These are phyloP conservation scores for Posidonia oceanica DNA, from an alignment of 116 monocot species.

Conservation along the genomic window DNA sequence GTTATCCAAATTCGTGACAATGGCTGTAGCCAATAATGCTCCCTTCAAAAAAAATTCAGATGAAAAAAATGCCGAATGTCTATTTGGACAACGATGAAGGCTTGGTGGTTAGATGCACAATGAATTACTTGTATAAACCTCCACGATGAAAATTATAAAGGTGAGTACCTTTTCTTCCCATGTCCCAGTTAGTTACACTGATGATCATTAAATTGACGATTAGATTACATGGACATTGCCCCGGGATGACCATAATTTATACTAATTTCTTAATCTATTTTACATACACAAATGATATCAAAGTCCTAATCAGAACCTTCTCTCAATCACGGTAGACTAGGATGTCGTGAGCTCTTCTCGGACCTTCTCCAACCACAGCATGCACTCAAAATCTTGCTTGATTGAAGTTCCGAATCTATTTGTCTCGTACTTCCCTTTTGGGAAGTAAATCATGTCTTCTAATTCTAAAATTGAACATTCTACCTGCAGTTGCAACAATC, in stretches of 20 bases:
- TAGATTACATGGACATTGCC: background rate
- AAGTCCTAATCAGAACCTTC: background rate
- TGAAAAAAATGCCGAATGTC: too few species aligned
- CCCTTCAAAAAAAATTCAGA: too few species aligned
- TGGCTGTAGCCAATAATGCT: too few species aligned
- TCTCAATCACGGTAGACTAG: background rate
- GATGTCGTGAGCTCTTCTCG: background rate
- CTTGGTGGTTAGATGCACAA: too few species aligned
- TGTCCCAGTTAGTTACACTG: too few species aligned
- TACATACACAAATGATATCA: background rate
- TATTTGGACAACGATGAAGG: too few species aligned
- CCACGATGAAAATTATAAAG: background rate
- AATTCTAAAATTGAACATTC: conserved; percentile 54
- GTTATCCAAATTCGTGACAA: too few species aligned
- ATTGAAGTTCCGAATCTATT: conserved; percentile 17
- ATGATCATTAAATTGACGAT: background rate
- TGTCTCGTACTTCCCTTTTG: conserved; percentile 54
- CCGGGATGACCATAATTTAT: background rate
- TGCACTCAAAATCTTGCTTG: conserved; percentile 3
- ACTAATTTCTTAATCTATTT: background rate
- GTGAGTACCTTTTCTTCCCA: background rate
- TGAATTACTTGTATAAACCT: too few species aligned
- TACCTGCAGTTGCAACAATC: conserved; percentile 35
- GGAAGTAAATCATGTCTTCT: conserved; percentile 78
- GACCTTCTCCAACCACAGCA: background rate